Base-by-base conservation (phyloP, 2,329 filamentous ascomycete species). In the Trichoderma lentiforme region DNA sequence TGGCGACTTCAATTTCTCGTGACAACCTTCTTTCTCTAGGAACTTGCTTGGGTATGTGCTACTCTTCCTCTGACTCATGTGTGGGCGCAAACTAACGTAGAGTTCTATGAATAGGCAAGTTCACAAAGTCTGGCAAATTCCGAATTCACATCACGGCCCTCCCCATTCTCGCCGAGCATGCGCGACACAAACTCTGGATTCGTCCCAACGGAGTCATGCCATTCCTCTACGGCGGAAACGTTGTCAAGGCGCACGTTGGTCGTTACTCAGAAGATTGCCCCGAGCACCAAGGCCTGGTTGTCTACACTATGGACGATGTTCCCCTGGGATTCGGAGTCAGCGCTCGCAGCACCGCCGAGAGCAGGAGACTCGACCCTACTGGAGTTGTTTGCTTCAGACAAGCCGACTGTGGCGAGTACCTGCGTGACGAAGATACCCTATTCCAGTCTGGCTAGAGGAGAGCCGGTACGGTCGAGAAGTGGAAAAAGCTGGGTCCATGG, bases 131-230 rank as follows among this genome's bases (percentile, higher is more conserved):
- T 5, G 94, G 94, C 74, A 98, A 98, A 82, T 98, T 99, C 85
- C 87, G 95, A 68, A 86, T 99, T 70, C 95, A 98, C 84, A 93
- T 98, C 79, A 98, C 95, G 1, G 93, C 88, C 21, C 86, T 99
- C 72, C 92, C 94, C 74, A 89, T 98, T 74, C 92, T 99, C 75
- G 93, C 95, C 71, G 92, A 93, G 75, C 94, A 98, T 81, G 95
- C 95, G 58, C 88, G 96, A 73, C 97, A 97, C 84, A 98, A 98
- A 89, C 91, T 98, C 77, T 98, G 95, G 94, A 91, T 99, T 76
- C 97, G 97, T 83, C 89, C 91, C 73, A 98, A 98, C 83, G 96
- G 96, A 76, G 95, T 97, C 79, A 97, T 98, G 94, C 95, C 96
- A 1, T 98, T 97, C 81, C 84, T 99, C 61, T 99, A 98, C 83